Evolutionary conservation across 768 basidiomycete genomes (phyloP), one percentile per base, ranked within the genome.

Genomic region (Suillus spraguei): DNA sequence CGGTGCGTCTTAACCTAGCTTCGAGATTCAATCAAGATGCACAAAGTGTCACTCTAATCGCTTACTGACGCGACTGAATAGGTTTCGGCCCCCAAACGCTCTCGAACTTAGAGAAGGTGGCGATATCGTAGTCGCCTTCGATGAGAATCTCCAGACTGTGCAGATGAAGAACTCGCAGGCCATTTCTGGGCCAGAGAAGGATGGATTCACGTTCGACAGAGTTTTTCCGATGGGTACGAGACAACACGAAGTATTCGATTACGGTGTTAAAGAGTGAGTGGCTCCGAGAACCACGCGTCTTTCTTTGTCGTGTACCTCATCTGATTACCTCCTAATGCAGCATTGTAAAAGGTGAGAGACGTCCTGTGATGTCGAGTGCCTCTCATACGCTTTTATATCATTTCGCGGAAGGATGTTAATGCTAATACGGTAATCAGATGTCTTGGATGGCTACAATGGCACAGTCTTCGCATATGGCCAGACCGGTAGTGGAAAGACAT

Each of bases 401-500:
- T 24, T 24, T 58, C 24, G 17, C 3, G 38, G 24, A 58, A 38
- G 32, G 10, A 24, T 32, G 9, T 20, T 33, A 17, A 5, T 14
- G 63, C 71, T 73, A 61, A 77, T 64, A 17, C 32, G 41, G 53
- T 65, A 52, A 54, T 54, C 65, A 98, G 97, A 99, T 83, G 97
- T 99, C 55, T 87, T 99, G 74, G 92, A 94, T 78, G 97, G 97
- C 32, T 99, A 99, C 81, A 99, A 99, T 70, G 97, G 97, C 58
- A 98, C 95, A 13, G 91, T 99, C 61, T 87, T 99, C 67, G 97
- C 97, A 59, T 99, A 99, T 77, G 97, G 97, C 42, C 97, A 98
- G 76, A 98, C 97, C 2, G 93, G 92, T 67, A 95, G 92, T 67
- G 97, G 97, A 63, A 99, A 99, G 79, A 95, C 94, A 1, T 97